A percentile compares a stretch with the other conserved stretches of the same genome.
Evolutionary conservation across 768 basidiomycete genomes (phyloP).

Genomic region (Lentinula raphanica): DNA sequence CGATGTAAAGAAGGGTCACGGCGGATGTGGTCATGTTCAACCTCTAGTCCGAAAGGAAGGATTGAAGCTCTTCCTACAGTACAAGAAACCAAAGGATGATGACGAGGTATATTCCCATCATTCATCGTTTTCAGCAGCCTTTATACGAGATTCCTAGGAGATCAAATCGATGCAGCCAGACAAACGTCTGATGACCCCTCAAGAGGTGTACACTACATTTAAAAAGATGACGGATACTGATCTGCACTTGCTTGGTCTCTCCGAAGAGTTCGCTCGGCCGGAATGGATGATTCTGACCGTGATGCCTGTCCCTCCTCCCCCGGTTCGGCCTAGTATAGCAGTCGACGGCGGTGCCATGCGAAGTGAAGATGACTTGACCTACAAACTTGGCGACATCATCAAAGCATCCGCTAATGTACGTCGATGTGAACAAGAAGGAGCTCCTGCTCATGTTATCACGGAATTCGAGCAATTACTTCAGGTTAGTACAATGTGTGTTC

Average conservation of each 20-base stretch:
- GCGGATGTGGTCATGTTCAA: slow-evolving; percentile 94
- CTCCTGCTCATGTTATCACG: slow-evolving; percentile 90
- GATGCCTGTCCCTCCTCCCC: slow-evolving; percentile 94
- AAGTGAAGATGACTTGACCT: slow-evolving; percentile 97
- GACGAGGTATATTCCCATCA: slow-evolving; percentile 69
- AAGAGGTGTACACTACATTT: slow-evolving; percentile 90
- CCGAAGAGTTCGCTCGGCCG: slow-evolving; percentile 92
- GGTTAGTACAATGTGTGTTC: slow-evolving; percentile 38
- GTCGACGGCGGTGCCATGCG: slow-evolving; percentile 96
- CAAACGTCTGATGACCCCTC: slow-evolving; percentile 75
- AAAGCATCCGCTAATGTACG: slow-evolving; percentile 91
- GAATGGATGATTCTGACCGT: slow-evolving; percentile 99
- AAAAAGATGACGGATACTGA: slow-evolving; percentile 93
- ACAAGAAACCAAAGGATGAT: slow-evolving; percentile 92
- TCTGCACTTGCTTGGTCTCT: slow-evolving; percentile 84
- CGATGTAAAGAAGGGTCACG: slow-evolving; percentile 85
- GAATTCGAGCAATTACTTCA: slow-evolving; percentile 96
- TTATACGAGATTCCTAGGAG: slow-evolving; percentile 43
- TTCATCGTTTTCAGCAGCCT: neutral
- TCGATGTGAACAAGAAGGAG: slow-evolving; percentile 92
- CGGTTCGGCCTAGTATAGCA: slow-evolving; percentile 95
- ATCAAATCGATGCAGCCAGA: slow-evolving; percentile 77
- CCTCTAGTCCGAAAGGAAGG: slow-evolving; percentile 92
- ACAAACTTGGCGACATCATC: slow-evolving; percentile 95
- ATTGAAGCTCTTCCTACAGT: slow-evolving; percentile 88